Evolutionary conservation across 2,329 filamentous ascomycete genomes (phyloP).

Genomic region (Periconia digitata): DNA sequence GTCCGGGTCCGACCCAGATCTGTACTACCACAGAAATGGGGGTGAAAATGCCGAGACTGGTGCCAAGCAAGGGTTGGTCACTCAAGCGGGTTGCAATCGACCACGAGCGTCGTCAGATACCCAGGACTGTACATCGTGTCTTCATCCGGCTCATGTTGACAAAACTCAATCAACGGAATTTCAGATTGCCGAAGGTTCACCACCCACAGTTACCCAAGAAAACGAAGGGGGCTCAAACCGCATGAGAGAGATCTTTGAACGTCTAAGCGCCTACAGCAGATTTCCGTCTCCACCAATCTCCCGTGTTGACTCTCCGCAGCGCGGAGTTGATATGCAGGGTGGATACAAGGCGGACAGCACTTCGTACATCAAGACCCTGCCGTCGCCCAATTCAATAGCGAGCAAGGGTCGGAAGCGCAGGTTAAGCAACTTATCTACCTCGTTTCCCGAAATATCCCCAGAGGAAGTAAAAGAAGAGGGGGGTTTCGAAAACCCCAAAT

Average conservation of each 20-base stretch:
- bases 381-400: no score
- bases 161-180: neutral
- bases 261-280: neutral
- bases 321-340: neutral
- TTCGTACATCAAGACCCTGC: no score
- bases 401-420: no score
- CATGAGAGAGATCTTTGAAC: neutral
- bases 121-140: neutral
- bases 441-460: no score
- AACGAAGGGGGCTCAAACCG: neutral
- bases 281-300: neutral
- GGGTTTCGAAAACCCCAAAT: no score
- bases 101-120: neutral
- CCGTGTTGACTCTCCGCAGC: neutral
- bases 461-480: no score
- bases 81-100: neutral
- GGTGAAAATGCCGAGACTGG: neutral
- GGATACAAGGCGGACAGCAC: no score
- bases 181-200: neutral
- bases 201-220: neutral
- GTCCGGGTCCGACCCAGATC: neutral
- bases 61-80: neutral
- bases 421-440: no score
- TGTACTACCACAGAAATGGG: neutral
- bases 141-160: neutral